These are phyloP conservation scores for Hypericum perforatum DNA, from an alignment of 345 rosid genomes.

Conservation along the genomic window DNA sequence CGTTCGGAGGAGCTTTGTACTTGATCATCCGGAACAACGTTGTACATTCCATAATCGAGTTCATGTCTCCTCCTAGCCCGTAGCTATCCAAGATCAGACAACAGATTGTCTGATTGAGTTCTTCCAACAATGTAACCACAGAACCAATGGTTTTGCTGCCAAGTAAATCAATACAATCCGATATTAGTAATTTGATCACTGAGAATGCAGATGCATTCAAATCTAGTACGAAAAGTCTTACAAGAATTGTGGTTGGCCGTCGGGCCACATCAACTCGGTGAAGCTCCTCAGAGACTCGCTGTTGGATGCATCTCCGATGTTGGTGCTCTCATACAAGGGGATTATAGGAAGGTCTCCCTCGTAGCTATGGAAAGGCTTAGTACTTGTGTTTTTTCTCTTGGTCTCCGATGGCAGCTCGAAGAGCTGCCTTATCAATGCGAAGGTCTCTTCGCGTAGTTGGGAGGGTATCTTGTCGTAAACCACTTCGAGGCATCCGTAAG, in stretches of 20 bases:
- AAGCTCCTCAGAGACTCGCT: constrained; percentile 7
- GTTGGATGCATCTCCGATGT: constrained; percentile 14
- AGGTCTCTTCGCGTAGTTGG: constrained; percentile 3
- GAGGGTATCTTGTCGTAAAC: constrained; percentile 1
- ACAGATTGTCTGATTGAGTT: constrained; percentile 1
- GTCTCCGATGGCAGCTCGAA: constrained; percentile 8
- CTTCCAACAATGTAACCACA: constrained; percentile 6
- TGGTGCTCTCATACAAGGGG: constrained; percentile 9
- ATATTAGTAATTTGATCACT: not conserved
- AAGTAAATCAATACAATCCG: not conserved
- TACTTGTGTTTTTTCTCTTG: constrained; percentile 2
- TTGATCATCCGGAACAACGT: constrained; percentile 9
- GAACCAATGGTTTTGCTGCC: not conserved
- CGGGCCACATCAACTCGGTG: constrained; percentile 4
- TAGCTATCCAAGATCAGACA: constrained; percentile 13
- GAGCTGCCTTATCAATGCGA: constrained; percentile 3
- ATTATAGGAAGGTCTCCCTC: too few relatives aligned
- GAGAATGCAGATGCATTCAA: not conserved
- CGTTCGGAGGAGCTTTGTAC: not conserved
- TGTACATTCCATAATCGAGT: not conserved
- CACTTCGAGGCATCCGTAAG: constrained; percentile 10
- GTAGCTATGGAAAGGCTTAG: constrained; percentile 13
- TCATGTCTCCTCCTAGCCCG: constrained; percentile 1
- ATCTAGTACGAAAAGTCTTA: not conserved
- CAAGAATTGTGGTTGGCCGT: constrained; percentile 4